These are phyloP conservation scores for Cytospora paraplurivora DNA, from an alignment of 2,329 filamentous ascomycete species.

Conservation along the genomic window DNA sequence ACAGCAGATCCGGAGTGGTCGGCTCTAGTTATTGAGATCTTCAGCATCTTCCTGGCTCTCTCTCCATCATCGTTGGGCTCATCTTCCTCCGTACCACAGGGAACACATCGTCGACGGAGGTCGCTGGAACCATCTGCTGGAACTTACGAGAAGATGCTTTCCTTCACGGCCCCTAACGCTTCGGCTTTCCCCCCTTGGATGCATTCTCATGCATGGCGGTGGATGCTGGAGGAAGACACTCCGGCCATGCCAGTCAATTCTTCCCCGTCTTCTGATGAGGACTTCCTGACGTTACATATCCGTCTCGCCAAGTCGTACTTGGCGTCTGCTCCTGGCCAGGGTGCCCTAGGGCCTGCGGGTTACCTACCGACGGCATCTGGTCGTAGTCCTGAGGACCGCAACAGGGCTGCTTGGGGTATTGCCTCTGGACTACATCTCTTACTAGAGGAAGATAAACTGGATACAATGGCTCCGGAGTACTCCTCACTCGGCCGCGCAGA, in stretches of 20 bases:
- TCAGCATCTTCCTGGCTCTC: constrained; percentile 65
- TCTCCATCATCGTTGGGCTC: constrained; percentile 35
- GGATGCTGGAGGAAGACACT: constrained; percentile 64
- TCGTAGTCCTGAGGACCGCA: constrained; percentile 57
- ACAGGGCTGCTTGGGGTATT: constrained; percentile 65
- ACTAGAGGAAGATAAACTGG: constrained; percentile 86
- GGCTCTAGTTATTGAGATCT: constrained; percentile 63
- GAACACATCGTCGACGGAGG: constrained; percentile 43
- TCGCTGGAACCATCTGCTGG: constrained; percentile 20
- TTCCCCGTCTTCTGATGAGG: constrained; percentile 30
- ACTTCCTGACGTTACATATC: constrained; percentile 55
- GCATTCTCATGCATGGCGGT: constrained; percentile 68
- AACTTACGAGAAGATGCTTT: constrained; percentile 44
- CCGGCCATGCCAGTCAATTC: constrained; percentile 8
- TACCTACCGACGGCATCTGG: constrained; percentile 65
- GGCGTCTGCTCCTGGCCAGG: constrained; percentile 58
- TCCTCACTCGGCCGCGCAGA: constrained; percentile 48
- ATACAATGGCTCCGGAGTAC: constrained; percentile 55
- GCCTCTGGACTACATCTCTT: constrained; percentile 81
- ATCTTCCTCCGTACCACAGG: constrained; percentile 14
- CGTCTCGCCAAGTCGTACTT: constrained; percentile 67
- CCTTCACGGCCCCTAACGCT: constrained; percentile 50
- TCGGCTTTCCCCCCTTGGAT: constrained; percentile 58
- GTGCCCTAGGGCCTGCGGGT: constrained; percentile 54
- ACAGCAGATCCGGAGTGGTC: constrained; percentile 68